A percentile compares a stretch with the other conserved stretches of the same genome.
Conservation (phyloP, 495 filamentous ascomycete genomes). For the Rostrohypoxylon terebratum region DNA sequence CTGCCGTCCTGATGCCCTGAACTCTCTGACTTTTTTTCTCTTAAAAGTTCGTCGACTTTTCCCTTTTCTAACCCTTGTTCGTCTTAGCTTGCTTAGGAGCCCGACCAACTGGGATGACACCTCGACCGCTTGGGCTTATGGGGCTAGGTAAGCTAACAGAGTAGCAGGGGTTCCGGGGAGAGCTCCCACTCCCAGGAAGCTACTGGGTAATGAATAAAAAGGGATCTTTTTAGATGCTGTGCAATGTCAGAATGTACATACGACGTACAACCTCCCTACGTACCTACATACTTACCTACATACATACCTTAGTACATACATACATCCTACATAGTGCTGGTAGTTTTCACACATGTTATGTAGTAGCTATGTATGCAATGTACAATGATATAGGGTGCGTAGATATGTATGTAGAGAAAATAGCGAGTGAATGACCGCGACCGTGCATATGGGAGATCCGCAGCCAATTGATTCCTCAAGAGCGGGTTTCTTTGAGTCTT, state of each 20-base stretch:
- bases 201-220: constrained; percentile 11
- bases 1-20: constrained; percentile 32
- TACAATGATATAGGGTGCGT: not conserved
- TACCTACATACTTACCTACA: not conserved
- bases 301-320: not conserved
- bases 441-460: constrained; percentile 30
- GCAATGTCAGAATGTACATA: constrained; percentile 9
- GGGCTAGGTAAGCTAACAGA: constrained; percentile 25
- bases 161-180: constrained; percentile 39
- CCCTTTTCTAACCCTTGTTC: constrained; percentile 30
- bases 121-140: constrained; percentile 39
- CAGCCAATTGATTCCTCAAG: constrained; percentile 24
- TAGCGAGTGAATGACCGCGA: constrained; percentile 2
- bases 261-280: not conserved
- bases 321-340: not conserved
- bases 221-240: not conserved
- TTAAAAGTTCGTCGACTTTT: constrained; percentile 21
- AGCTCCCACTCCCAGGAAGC: constrained; percentile 37
- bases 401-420: not conserved
- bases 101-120: constrained; percentile 48
- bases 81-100: constrained; percentile 37
- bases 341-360: not conserved
- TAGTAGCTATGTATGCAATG: not conserved
- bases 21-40: constrained; percentile 17
- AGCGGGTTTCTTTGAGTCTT: constrained; percentile 28